phyloP scores from a whole-genome alignment of 176 grass and related monocot genomes.

The Poa annua region DNA sequence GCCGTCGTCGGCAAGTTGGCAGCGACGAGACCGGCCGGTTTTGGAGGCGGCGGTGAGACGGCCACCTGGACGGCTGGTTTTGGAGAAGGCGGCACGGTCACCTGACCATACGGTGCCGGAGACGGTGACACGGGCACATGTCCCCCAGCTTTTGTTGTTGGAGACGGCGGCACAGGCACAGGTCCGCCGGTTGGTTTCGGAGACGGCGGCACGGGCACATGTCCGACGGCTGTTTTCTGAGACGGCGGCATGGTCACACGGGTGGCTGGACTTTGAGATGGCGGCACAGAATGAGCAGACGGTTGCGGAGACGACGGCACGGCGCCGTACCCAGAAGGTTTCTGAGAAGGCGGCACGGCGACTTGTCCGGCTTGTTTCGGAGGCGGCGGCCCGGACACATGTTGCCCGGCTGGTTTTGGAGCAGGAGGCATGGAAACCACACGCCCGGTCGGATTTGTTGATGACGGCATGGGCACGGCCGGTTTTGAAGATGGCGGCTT shows the following conservation, averaged over 20 bases:
- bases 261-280: not conserved
- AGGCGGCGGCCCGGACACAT: not conserved
- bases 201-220: not conserved
- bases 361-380: not conserved
- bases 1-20: not conserved
- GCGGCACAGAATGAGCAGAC: not conserved
- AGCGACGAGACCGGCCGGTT: conserved; percentile 6
- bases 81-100: not conserved
- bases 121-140: not conserved
- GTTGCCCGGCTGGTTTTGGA: not conserved
- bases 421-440: not conserved
- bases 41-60: not conserved
- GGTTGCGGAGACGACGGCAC: not conserved
- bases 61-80: not conserved
- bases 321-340: not conserved
- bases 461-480: not conserved
- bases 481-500: not conserved
- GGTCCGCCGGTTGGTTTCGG: not conserved
- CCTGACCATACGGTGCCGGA: not conserved
- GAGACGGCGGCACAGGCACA: not conserved
- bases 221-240: not conserved
- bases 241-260: not conserved
- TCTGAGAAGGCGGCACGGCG: not conserved
- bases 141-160: no score
- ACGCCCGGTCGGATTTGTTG: not conserved